Base-by-base conservation (phyloP, 495 filamentous ascomycete genomes). In the Penicillium antarcticum region DNA sequence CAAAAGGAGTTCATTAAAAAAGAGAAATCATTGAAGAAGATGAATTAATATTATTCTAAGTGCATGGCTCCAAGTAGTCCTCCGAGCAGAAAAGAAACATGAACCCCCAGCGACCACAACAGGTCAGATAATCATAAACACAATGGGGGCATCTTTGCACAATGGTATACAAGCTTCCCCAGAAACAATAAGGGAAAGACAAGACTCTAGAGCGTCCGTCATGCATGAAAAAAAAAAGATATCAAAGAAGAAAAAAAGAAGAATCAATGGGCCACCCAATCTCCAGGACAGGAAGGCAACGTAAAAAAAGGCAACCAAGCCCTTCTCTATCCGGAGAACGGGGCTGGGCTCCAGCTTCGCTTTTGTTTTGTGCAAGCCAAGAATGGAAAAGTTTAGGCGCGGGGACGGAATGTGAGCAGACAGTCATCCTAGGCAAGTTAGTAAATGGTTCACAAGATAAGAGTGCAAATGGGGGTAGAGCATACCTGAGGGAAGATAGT, bases 401-500 rank as follows among this genome's bases (percentile, higher is more conserved):
- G 72, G 41, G 72, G 70, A 36, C 70, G 70, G 69, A 75, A 75
- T 13, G 61, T 64, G 39, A 75, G 70, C 17, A 72, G 59, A 48
- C 72, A 75, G 45, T 75, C 72, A 47, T 75, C 72, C 72, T 74
- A 29, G 31, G 24, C 16, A 44, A n/a, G 42, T 68, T 62, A 66
- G 69, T 48, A 26, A 35, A 37, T 26, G 4, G 44, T 9, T 42
- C 1, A 29, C 5, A 6, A 11, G 3, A 24, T 1, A 23, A 29
- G 41, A 36, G 9, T 35, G 18, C 12, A 16, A 14, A 13, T 6
- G 26, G 36, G 13, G 36, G 52, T 16, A 62, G 18, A 40, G 72
- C 86, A 70, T 77, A 95, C 92, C 86, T 87, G 86, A 42, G 94
- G 94, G 80, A 98, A 98, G 51, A 98, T 94, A 19, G 90, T 96